phyloP scores from a whole-genome alignment of 306 rosid genomes.

The Chamaecrista fasciculata region DNA sequence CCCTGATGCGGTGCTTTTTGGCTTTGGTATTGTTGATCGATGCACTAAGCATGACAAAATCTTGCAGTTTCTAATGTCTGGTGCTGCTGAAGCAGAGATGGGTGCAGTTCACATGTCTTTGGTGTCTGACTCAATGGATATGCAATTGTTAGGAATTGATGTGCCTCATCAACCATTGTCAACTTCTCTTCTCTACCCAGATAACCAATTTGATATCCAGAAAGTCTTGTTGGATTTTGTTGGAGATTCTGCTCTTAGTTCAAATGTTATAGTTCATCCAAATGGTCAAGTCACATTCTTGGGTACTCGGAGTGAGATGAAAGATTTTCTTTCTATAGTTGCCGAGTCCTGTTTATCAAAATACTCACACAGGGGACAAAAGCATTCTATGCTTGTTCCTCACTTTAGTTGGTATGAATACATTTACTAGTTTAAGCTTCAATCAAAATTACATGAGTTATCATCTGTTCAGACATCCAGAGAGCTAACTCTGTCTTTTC shows the following conservation, averaged over 20 bases:
- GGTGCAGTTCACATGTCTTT: slow-evolving; percentile 44
- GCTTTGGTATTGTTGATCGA: slow-evolving; percentile 66
- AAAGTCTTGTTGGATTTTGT: slow-evolving; percentile 56
- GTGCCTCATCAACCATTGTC: slow-evolving; percentile 36
- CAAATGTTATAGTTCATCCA: slow-evolving; percentile 56
- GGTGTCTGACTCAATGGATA: slow-evolving; percentile 49
- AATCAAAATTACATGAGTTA: slow-evolving; percentile 9
- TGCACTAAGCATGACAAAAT: slow-evolving; percentile 56
- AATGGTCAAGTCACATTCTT: slow-evolving; percentile 65
- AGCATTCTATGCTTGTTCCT: slow-evolving; percentile 62
- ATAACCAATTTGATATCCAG: slow-evolving; percentile 39
- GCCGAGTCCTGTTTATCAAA: slow-evolving; percentile 61
- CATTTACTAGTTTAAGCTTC: slow-evolving; percentile 1
- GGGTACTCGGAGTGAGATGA: slow-evolving; percentile 61
- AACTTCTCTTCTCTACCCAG: slow-evolving; percentile 56
- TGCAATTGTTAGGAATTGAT: slow-evolving; percentile 40
- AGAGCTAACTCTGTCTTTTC: slow-evolving; percentile 8
- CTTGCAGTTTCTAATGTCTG: slow-evolving; percentile 49
- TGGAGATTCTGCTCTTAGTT: slow-evolving; percentile 54
- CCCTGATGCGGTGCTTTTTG: slow-evolving; percentile 49
- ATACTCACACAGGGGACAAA: slow-evolving; percentile 41
- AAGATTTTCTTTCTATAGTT: slow-evolving; percentile 68
- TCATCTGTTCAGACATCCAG: neutral
- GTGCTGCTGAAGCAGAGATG: slow-evolving; percentile 49
- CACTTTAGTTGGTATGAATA: slow-evolving; percentile 58